Conservation (phyloP, 768 basidiomycete genomes). For the Dioszegia hungarica region DNA sequence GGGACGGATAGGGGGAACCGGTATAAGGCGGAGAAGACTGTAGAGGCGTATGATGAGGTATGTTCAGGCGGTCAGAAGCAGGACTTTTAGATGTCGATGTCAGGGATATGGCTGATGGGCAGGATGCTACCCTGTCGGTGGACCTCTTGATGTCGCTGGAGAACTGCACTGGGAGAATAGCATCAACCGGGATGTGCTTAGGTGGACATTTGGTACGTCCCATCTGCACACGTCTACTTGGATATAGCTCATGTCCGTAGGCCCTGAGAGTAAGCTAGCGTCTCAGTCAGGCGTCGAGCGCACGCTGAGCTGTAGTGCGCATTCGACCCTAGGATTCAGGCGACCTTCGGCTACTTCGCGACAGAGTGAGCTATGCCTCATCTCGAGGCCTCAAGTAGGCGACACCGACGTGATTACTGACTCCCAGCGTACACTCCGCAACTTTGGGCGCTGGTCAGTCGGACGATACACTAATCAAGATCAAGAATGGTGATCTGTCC, state of each 20-base stretch:
- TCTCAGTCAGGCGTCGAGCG: no score
- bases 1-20: slow-evolving; percentile 88
- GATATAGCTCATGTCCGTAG: background rate
- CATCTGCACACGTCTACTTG: background rate
- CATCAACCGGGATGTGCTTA: slow-evolving; percentile 48
- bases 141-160: slow-evolving; percentile 66
- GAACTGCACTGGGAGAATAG: slow-evolving; percentile 89
- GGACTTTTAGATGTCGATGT: no score
- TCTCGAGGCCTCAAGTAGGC: no score
- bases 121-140: slow-evolving; percentile 75
- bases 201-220: slow-evolving; percentile 39
- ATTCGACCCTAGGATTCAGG: slow-evolving; percentile 74
- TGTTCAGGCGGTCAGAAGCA: background rate
- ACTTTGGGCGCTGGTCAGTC: slow-evolving; percentile 74
- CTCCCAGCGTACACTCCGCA: slow-evolving; percentile 63
- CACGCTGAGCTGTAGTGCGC: slow-evolving; percentile 59
- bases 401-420: background rate
- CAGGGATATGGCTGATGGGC: background rate
- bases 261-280: background rate
- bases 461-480: slow-evolving; percentile 73
- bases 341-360: slow-evolving; percentile 89
- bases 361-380: slow-evolving; percentile 62
- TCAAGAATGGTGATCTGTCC: slow-evolving; percentile 67
- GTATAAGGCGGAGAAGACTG: slow-evolving; percentile 84
- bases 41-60: slow-evolving; percentile 85